Conservation (phyloP, 345 rosid genomes). For the Eutrema japonicum region DNA sequence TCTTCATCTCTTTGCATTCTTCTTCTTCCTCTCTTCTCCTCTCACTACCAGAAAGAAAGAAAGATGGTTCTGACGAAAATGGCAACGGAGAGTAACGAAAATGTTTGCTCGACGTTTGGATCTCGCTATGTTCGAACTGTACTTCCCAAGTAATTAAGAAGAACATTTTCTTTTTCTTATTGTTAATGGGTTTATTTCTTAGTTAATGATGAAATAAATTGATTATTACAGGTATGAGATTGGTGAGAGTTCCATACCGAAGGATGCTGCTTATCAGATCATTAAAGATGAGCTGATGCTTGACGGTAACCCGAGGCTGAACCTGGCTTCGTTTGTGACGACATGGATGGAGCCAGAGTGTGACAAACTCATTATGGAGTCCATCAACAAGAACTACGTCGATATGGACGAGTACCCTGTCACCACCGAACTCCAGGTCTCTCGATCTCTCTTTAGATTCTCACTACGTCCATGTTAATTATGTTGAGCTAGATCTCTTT, state of each 20-base stretch:
- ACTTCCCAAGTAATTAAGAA: slow-evolving; percentile 58
- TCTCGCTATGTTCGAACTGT: slow-evolving; percentile 72
- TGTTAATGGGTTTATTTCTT: background rate
- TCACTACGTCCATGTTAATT: too few relatives aligned
- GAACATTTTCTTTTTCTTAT: background rate
- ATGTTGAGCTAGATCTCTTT: slow-evolving; percentile 9
- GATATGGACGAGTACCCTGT: slow-evolving; percentile 99
- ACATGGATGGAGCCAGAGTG: slow-evolving; percentile 99
- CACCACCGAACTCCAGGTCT: slow-evolving; percentile 88
- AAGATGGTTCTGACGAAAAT: slow-evolving; percentile 54
- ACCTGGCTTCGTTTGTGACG: slow-evolving; percentile 88
- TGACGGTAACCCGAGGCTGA: slow-evolving; percentile 90
- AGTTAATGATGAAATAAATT: background rate
- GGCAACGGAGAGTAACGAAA: slow-evolving; percentile 36
- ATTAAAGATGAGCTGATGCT: slow-evolving; percentile 86
- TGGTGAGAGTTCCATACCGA: slow-evolving; percentile 85
- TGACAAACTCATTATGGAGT: slow-evolving; percentile 85
- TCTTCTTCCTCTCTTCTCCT: slow-evolving; percentile 19
- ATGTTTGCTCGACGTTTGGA: slow-evolving; percentile 65
- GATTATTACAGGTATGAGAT: slow-evolving; percentile 61
- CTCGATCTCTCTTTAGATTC: too few relatives aligned
- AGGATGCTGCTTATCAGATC: slow-evolving; percentile 94
- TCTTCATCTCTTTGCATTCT: slow-evolving; percentile 17
- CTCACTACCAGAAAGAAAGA: background rate
- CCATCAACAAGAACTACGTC: slow-evolving; percentile 90